Evolutionary conservation across 208 protist species (phyloP), one percentile per base, ranked within the genome.

Genomic region (Trypanosoma scelopori): DNA sequence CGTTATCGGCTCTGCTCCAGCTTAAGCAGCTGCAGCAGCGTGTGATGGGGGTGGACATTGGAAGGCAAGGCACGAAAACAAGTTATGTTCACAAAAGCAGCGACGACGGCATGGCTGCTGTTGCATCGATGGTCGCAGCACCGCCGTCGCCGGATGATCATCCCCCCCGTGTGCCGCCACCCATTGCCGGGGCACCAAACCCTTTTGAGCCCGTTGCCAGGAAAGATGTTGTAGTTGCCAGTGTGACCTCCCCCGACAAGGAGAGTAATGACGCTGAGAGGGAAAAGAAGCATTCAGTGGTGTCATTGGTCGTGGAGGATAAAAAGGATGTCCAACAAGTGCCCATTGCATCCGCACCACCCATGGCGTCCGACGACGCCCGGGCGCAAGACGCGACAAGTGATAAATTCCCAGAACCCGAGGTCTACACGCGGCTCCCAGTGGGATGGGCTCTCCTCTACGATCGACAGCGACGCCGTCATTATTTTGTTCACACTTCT

Each of bases 401-500:
- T 50, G 18, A 23, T 61, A 18, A 11, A 13, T 46, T 55, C 11
- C 67, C 60, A 13, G 78, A 85, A 65, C 84, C 84, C 39, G 51
- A 55, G 39, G 79, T 87, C 25, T 73, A 74, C 13, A 89, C 86
- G 5, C 49, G 62, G 41, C 76, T 92, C 20, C 86, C 86, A 5
- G 50, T 46, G 18, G 79, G 74, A 20, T 92, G 86, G 80, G 65
- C 69, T 15, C 56, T 92, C 51, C 28, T 84, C 49, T 92, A 83
- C 71, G 78, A 87, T 55, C 48, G 64, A 22, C 39, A 41, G 20
- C 72, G 71, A 18, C 74, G 78, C 39, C 82, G 82, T 6, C 78
- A 89, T 69, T 92, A 78, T 63, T 92, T 75, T 76, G 78, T 78
- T 22, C 67, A 80, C 73, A 78, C 74, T n/a, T 68, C 84, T 47